These are phyloP conservation scores for Abrus pulchellus DNA, from an alignment of 306 rosid genomes.

Conservation along the genomic window DNA sequence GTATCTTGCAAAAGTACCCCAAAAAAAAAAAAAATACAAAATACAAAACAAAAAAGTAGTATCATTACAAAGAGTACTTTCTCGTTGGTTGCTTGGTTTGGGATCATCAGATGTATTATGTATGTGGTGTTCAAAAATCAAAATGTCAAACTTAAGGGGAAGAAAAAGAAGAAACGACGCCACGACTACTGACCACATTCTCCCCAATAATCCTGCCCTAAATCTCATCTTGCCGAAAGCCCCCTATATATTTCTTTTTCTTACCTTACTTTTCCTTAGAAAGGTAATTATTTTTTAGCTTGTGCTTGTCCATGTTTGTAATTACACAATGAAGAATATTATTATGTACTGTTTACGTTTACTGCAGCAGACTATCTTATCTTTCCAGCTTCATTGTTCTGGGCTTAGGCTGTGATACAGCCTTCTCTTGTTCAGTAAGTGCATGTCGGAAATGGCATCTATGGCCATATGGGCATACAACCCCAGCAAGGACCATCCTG, in stretches of 20 bases:
- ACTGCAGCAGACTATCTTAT: slow-evolving; percentile 43
- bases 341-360: slow-evolving; percentile 53
- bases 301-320: slow-evolving; percentile 50
- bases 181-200: slow-evolving; percentile 36
- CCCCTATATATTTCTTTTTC: slow-evolving; percentile 5
- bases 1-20: slow-evolving; percentile 28
- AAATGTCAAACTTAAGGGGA: slow-evolving; percentile 38
- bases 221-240: slow-evolving; percentile 41
- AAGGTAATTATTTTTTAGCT: slow-evolving; percentile 49
- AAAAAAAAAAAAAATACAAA: background rate
- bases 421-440: slow-evolving; percentile 74
- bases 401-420: slow-evolving; percentile 55
- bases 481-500: slow-evolving; percentile 86
- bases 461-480: slow-evolving; percentile 86
- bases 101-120: slow-evolving; percentile 30
- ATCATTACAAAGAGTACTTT: slow-evolving; percentile 46
- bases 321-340: slow-evolving; percentile 54
- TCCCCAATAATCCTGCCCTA: slow-evolving; percentile 45
- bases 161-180: slow-evolving; percentile 29
- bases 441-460: slow-evolving; percentile 98
- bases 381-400: slow-evolving; percentile 57
- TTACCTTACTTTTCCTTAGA: background rate
- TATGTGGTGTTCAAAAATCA: slow-evolving; percentile 48
- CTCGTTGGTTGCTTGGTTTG: slow-evolving; percentile 41
- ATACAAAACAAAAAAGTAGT: slow-evolving; percentile 9